These are phyloP conservation scores for Mycogone perniciosa DNA, from an alignment of 2,329 filamentous ascomycete genomes.

Conservation along the genomic window DNA sequence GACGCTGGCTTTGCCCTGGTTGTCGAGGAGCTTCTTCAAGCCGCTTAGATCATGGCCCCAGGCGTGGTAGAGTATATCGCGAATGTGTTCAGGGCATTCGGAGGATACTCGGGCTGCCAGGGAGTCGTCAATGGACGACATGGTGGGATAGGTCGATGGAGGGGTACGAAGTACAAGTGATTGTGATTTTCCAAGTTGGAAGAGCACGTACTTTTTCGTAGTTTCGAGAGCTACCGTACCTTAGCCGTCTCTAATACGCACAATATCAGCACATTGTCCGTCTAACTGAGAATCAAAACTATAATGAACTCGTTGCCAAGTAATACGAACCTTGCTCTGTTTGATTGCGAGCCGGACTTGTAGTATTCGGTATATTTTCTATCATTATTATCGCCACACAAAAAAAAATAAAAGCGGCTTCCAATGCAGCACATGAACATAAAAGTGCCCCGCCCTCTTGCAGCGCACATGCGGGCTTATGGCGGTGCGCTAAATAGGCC, in stretches of 20 bases:
- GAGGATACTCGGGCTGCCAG: constrained; percentile 47
- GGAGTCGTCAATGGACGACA: constrained; percentile 40
- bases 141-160: constrained; percentile 12
- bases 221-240: too few species aligned
- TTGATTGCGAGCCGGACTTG: neutral
- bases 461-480: neutral
- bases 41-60: constrained; percentile 57
- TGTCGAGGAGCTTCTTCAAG: constrained; percentile 63
- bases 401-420: neutral
- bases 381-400: neutral
- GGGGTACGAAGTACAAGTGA: neutral
- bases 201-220: neutral
- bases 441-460: constrained; percentile 4
- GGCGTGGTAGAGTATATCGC: constrained; percentile 47
- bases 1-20: constrained; percentile 59
- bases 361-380: neutral
- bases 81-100: constrained; percentile 44
- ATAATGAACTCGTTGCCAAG: too few species aligned
- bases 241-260: too few species aligned
- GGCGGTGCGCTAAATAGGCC: neutral
- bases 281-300: too few species aligned
- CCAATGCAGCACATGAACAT: neutral
- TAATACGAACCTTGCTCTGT: too few species aligned
- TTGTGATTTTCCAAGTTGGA: neutral
- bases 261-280: too few species aligned